phyloP scores from a whole-genome alignment of 2,329 filamentous ascomycete species.

The Ophiostoma pallidulum region DNA sequence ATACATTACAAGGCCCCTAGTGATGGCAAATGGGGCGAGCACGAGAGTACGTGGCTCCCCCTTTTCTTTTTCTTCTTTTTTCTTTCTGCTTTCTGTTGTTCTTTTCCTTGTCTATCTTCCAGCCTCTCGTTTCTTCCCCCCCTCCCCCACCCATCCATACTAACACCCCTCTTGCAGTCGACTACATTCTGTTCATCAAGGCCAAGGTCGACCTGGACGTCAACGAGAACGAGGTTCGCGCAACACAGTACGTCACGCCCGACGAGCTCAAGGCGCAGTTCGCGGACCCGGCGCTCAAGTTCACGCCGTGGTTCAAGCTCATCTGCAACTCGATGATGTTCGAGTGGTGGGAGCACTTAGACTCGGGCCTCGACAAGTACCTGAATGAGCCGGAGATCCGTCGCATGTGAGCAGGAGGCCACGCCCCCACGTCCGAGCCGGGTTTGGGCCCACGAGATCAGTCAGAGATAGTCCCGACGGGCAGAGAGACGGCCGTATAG shows the following conservation, averaged over 20 bases:
- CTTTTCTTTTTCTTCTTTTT: neutral
- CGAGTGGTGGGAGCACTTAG: slow-evolving; percentile 89
- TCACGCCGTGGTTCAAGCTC: slow-evolving; percentile 98
- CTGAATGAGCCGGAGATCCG: slow-evolving; percentile 78
- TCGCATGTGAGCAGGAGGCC: slow-evolving; percentile 50
- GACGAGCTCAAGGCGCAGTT: slow-evolving; percentile 81
- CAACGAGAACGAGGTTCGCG: slow-evolving; percentile 84
- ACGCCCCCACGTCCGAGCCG: too few relatives aligned
- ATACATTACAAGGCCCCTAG: slow-evolving; percentile 98
- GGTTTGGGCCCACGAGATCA: too few relatives aligned
- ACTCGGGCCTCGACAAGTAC: slow-evolving; percentile 74
- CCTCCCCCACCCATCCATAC: neutral
- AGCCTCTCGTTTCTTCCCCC: neutral
- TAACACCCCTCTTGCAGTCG: slow-evolving; percentile 62
- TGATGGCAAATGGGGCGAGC: slow-evolving; percentile 97
- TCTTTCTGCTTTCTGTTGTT: neutral
- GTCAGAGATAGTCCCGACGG: too few relatives aligned
- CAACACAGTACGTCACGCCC: slow-evolving; percentile 72
- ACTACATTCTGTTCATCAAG: slow-evolving; percentile 98
- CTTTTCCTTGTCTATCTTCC: neutral
- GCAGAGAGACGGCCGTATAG: too few relatives aligned
- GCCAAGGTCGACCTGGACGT: slow-evolving; percentile 74
- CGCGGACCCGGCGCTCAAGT: slow-evolving; percentile 66
- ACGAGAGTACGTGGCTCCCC: slow-evolving; percentile 74
- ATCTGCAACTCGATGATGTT: slow-evolving; percentile 98